Percentiles rank a stretch among this genome's conserved stretches.
Conservation (phyloP, 2,329 filamentous ascomycete genomes). For the Sclerotinia nivalis region DNA sequence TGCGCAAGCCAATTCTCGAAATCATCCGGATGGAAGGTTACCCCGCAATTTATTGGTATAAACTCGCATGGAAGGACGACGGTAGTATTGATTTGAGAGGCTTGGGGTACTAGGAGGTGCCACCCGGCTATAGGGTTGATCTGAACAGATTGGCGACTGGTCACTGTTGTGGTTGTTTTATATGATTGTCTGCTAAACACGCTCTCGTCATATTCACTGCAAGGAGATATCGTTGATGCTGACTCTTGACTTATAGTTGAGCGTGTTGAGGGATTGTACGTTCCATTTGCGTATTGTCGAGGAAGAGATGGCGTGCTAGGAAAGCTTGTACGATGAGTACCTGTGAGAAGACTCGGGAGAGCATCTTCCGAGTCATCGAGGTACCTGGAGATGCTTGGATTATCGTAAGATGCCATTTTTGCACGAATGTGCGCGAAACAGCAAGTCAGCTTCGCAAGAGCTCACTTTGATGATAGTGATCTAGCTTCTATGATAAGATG, state of each 20-base stretch:
- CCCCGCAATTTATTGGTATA: slow-evolving; percentile 41
- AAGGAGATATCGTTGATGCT: background rate
- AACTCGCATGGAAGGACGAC: slow-evolving; percentile 37
- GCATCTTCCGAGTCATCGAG: slow-evolving; percentile 13
- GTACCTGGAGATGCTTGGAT: background rate
- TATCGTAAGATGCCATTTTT: slow-evolving; percentile 6
- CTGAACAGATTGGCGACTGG: slow-evolving; percentile 1
- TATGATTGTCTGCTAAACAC: slow-evolving; percentile 15
- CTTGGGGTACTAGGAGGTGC: slow-evolving; percentile 14
- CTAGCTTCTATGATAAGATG: background rate
- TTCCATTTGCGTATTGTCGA: slow-evolving; percentile 1
- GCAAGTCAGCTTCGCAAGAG: background rate
- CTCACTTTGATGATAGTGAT: background rate
- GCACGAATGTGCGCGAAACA: background rate
- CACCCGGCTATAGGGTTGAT: background rate
- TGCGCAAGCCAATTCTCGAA: slow-evolving; percentile 51
- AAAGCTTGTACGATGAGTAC: background rate
- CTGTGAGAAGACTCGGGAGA: background rate
- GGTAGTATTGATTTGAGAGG: slow-evolving; percentile 5
- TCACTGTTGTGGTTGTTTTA: slow-evolving; percentile 8
- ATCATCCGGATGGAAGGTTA: slow-evolving; percentile 45
- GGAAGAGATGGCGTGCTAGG: background rate
- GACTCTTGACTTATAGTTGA: background rate
- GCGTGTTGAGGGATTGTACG: background rate
- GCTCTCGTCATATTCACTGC: background rate